Conservation (phyloP, 495 filamentous ascomycete species). For the Cudoniella acicularis region DNA sequence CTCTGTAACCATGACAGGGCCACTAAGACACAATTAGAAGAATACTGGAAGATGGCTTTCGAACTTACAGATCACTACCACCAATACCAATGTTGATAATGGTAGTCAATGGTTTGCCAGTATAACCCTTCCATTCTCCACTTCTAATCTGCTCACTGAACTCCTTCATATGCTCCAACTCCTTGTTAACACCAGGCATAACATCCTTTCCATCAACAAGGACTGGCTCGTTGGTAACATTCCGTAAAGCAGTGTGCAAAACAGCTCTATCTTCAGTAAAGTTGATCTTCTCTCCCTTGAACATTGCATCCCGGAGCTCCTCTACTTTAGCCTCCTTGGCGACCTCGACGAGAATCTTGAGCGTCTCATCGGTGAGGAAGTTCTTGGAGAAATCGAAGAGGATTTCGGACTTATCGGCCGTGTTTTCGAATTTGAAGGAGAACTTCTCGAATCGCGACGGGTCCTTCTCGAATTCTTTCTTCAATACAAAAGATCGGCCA, state of each 20-base stretch:
- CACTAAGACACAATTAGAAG: conserved; percentile 45
- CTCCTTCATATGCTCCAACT: conserved; percentile 94
- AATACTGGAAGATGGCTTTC: background rate
- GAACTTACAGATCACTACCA: conserved; percentile 89
- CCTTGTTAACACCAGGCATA: conserved; percentile 87
- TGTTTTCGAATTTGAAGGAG: conserved; percentile 77
- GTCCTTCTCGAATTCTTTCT: conserved; percentile 88
- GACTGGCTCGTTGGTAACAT: conserved; percentile 80
- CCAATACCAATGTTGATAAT: conserved; percentile 98
- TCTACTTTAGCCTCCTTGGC: conserved; percentile 88
- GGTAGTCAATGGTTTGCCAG: conserved; percentile 94
- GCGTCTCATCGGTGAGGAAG: conserved; percentile 88
- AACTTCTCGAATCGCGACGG: conserved; percentile 87
- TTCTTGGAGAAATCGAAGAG: conserved; percentile 99
- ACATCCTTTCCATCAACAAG: conserved; percentile 92
- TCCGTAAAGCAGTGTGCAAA: conserved; percentile 91
- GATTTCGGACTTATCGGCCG: conserved; percentile 72
- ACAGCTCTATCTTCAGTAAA: conserved; percentile 96
- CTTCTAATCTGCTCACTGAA: conserved; percentile 93
- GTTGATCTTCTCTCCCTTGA: conserved; percentile 96
- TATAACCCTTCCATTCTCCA: conserved; percentile 97
- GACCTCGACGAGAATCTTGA: conserved; percentile 79
- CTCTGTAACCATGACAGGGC: conserved; percentile 97
- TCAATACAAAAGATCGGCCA: conserved; percentile 85
- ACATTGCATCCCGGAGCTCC: conserved; percentile 94